Evolutionary conservation across 108 stramenopile species (phyloP), one percentile per base, ranked within the genome.

Genomic region (Ochromonas danica): DNA sequence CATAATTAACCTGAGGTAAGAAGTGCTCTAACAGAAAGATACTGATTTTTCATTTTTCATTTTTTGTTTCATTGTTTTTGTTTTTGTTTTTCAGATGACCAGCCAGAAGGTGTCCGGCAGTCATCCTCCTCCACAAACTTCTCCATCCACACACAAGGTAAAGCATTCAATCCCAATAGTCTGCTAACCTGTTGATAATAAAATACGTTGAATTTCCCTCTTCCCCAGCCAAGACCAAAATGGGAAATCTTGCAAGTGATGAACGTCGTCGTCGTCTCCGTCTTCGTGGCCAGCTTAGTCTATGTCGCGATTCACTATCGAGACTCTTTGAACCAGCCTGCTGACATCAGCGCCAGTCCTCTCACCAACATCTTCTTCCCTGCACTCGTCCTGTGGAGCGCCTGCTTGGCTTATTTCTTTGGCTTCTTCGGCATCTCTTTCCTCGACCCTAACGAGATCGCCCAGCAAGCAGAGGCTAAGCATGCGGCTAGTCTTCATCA

Each of bases 351-450:
- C 6, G 72, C n/a, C 51, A 75, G 72, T 60, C 72, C 72, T 6
- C 31, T 67, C 30, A 67, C 63, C 14, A 67, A 67, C 31, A 57
- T 85, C 27, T 61, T 95, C 71, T 82, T 91, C 40, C 80, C 83
- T 38, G 90, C 91, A 65, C 62, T 95, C 71, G 78, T 90, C 27
- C 85, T 89, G 39, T 95, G 94, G 93, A 85, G 84, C 61, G 35
- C 89, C 17, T 92, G 88, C 82, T 63, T 95, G 45, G 88, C 90
- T 78, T 97, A 95, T 89, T 97, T 97, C 80, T 94, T 97, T 78
- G 96, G 94, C 17, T 97, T 97, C 87, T 97, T 95, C 85, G 96
- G 96, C 42, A 92, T 97, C 42, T 89, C 87, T 39, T 97, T 97
- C 79, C 87, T 91, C 43, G 91, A 92, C 84, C 75, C 79, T 28